Conservation (phyloP, 2,329 filamentous ascomycete species). For the Neonectria ditissima region DNA sequence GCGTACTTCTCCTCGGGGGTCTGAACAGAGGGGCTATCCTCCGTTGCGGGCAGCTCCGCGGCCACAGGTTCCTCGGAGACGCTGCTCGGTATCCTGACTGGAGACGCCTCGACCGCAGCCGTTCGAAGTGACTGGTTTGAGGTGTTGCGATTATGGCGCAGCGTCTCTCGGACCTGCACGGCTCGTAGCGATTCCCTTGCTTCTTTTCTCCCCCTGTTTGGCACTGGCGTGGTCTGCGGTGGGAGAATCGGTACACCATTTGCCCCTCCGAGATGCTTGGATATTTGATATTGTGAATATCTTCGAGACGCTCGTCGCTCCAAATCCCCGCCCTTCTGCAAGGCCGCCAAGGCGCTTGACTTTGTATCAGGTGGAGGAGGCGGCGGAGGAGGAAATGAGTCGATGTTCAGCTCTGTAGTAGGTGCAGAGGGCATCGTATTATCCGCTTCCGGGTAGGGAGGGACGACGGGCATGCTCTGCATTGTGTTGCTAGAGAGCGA, state of each 20-base stretch:
- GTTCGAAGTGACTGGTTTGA: conserved; percentile 58
- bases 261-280: conserved; percentile 87
- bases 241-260: conserved; percentile 90
- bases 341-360: conserved; percentile 88
- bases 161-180: conserved; percentile 66
- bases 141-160: conserved; percentile 61
- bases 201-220: conserved; percentile 84
- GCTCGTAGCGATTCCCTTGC: conserved; percentile 85
- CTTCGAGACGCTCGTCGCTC: conserved; percentile 91
- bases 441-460: conserved; percentile 76
- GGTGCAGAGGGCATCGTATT: conserved; percentile 60
- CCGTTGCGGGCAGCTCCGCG: conserved; percentile 39
- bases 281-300: conserved; percentile 97
- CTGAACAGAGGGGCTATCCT: conserved; percentile 57
- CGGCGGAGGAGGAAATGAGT: conserved; percentile 79
- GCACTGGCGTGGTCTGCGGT: conserved; percentile 82
- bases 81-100: conserved; percentile 67
- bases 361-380: conserved; percentile 76
- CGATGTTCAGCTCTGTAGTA: conserved; percentile 63
- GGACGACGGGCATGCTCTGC: conserved; percentile 80
- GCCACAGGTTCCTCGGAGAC: conserved; percentile 71
- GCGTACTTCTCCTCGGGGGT: conserved; percentile 75
- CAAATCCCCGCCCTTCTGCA: conserved; percentile 92
- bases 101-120: conserved; percentile 66
- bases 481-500: conserved; percentile 79